A percentile compares a stretch with the other conserved stretches of the same genome.
These are phyloP conservation scores for thale cress (Arabidopsis thaliana) DNA, from an alignment of 345 rosid genomes.

Conservation along the genomic window DNA sequence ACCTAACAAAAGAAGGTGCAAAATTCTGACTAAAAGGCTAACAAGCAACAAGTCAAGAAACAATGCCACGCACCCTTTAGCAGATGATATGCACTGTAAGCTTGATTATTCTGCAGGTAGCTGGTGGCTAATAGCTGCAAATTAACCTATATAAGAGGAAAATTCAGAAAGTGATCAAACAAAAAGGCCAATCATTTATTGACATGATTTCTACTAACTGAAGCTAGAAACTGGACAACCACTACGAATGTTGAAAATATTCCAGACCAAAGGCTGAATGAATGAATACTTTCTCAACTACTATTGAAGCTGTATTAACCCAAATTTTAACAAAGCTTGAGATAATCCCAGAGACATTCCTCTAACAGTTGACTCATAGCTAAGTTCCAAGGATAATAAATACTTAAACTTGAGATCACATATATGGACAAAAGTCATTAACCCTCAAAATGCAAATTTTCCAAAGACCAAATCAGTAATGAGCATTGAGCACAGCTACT, in stretches of 20 bases:
- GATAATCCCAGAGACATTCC: conserved; percentile 5
- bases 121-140: conserved; percentile 84
- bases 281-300: neutral
- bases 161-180: conserved; percentile 20
- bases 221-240: neutral
- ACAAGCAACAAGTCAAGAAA: conserved; percentile 15
- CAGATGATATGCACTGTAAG: conserved; percentile 86
- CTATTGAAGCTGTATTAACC: conserved; percentile 23
- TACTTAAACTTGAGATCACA: neutral
- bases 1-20: conserved; percentile 7
- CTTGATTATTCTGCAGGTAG: conserved; percentile 91
- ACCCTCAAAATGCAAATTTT: conserved; percentile 14
- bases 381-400: neutral
- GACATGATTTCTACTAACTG: conserved; percentile 14
- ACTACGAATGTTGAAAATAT: neutral
- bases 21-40: neutral
- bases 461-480: conserved; percentile 27
- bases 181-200: conserved; percentile 16
- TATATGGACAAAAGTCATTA: conserved; percentile 25
- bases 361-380: conserved; percentile 14
- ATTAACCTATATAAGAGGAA: conserved; percentile 62
- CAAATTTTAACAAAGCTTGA: conserved; percentile 17
- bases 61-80: conserved; percentile 64
- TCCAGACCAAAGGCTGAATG: neutral
- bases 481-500: conserved; percentile 13